Evolutionary conservation across 2,329 filamentous ascomycete genomes (phyloP), one percentile per base, ranked within the genome.

Genomic region (Colletotrichum simmondsii): DNA sequence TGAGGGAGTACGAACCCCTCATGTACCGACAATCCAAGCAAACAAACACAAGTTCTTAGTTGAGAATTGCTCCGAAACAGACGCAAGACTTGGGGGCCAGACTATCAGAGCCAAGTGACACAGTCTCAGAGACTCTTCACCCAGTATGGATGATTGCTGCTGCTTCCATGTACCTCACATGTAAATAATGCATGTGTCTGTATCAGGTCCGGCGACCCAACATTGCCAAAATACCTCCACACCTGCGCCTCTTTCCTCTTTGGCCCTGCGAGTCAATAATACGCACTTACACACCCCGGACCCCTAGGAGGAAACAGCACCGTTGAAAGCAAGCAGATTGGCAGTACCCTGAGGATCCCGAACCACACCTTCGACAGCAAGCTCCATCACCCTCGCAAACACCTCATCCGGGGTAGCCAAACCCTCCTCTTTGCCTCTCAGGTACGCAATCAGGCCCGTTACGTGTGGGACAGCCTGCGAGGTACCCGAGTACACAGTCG

Each of bases 311-410:
- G 32, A 49, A 53, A 60, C 70, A 66, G 58, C 58, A 72, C 87
- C 87, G 81, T 91, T 91, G 82, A 88, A 90, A 71, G 86, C 87
- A 65, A 92, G 83, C 70, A 83, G 77, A 83, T 91, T 91, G 76
- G 79, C 76, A 65, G 86, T 89, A 74, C 84, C 82, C 73, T 76
- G 80, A 64, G 82, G 83, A 2, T 87, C 74, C 73, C 78, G 79
- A 53, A 80, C 80, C 67, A 87, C 80, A 75, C 83, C 81, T 68
- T 81, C 81, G 71, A 82, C 82, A 49, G 83, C 81, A 37, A 86
- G 81, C 62, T 79, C 77, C 75, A 81, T 78, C 75, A 91, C 85
- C 76, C 86, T 85, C 66, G 79, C 61, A 77, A 84, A 86, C 26
- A 91, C 85, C 12, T 82, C 42, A 4, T 49, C 86, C 65, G 88